phyloP scores from a whole-genome alignment of 2,329 filamentous ascomycete species.

The Cyphellophora attinorum region DNA sequence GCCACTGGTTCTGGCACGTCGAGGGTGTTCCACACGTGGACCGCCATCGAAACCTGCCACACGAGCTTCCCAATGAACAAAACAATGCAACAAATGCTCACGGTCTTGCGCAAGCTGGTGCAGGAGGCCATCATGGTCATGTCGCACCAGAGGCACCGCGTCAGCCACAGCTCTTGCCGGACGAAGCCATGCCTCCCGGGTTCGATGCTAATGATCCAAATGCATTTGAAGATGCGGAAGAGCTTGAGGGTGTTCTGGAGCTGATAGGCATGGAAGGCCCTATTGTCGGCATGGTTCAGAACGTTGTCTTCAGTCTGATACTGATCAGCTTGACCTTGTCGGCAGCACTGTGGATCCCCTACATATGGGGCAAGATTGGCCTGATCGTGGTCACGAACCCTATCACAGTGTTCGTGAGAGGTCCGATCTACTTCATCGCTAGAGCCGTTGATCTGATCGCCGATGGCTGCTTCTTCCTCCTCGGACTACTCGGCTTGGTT shows the following conservation, averaged over 20 bases:
- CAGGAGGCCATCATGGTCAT: too few relatives aligned
- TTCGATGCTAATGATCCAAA: constrained; percentile 56
- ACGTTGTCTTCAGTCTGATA: constrained; percentile 86
- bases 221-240: constrained; percentile 65
- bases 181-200: constrained; percentile 26
- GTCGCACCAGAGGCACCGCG: too few relatives aligned
- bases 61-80: too few relatives aligned
- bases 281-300: constrained; percentile 80
- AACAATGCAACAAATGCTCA: too few relatives aligned
- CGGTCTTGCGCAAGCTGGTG: too few relatives aligned
- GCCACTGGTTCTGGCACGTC: not conserved
- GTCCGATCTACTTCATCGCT: constrained; percentile 64
- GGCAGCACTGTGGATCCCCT: constrained; percentile 79
- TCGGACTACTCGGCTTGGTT: constrained; percentile 37
- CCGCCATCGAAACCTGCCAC: not conserved
- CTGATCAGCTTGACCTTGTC: constrained; percentile 81
- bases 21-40: not conserved
- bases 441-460: constrained; percentile 68
- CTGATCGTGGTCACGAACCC: constrained; percentile 74
- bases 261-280: constrained; percentile 94
- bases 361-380: constrained; percentile 78
- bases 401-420: constrained; percentile 52
- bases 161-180: too few relatives aligned
- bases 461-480: constrained; percentile 39
- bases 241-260: constrained; percentile 92